These are phyloP conservation scores for Lophiostoma macrostomum DNA, from an alignment of 495 filamentous ascomycete genomes.

Conservation along the genomic window DNA sequence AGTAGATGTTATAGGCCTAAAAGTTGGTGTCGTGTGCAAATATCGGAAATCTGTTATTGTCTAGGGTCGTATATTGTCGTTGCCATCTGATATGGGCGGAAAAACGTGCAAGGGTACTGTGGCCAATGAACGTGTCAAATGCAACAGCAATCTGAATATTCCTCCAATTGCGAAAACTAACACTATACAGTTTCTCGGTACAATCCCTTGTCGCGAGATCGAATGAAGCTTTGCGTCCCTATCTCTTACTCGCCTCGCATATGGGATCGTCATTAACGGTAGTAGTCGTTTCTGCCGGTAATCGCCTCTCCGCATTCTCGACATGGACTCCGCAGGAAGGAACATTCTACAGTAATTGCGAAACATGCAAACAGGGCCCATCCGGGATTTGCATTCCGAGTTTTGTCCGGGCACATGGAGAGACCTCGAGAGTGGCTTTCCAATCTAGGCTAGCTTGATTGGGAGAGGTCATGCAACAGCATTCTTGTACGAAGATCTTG, in stretches of 20 bases:
- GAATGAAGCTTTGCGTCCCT: constrained; percentile 21
- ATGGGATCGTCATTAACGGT: constrained; percentile 5
- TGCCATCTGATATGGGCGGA: not conserved
- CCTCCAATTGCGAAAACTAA: constrained; percentile 3
- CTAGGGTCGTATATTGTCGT: constrained; percentile 5
- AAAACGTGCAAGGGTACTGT: not conserved
- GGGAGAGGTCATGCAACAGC: too few relatives aligned
- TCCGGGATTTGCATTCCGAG: not conserved
- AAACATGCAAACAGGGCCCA: too few relatives aligned
- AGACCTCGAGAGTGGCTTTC: too few relatives aligned
- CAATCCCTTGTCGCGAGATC: constrained; percentile 10
- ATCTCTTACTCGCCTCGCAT: constrained; percentile 4
- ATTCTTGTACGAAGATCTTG: too few relatives aligned
- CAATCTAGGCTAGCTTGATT: too few relatives aligned
- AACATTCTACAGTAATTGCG: not conserved
- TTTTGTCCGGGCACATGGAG: not conserved
- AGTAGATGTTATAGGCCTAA: not conserved
- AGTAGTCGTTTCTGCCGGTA: constrained; percentile 7
- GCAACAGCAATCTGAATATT: not conserved
- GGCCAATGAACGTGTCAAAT: not conserved
- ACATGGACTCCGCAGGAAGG: not conserved
- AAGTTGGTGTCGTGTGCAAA: not conserved
- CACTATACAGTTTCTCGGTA: not conserved
- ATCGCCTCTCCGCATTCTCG: constrained; percentile 2
- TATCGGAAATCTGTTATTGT: constrained; percentile 1